Conservation (phyloP, 1,284 basidiomycete genomes). For the Tilletiaria anomala region DNA sequence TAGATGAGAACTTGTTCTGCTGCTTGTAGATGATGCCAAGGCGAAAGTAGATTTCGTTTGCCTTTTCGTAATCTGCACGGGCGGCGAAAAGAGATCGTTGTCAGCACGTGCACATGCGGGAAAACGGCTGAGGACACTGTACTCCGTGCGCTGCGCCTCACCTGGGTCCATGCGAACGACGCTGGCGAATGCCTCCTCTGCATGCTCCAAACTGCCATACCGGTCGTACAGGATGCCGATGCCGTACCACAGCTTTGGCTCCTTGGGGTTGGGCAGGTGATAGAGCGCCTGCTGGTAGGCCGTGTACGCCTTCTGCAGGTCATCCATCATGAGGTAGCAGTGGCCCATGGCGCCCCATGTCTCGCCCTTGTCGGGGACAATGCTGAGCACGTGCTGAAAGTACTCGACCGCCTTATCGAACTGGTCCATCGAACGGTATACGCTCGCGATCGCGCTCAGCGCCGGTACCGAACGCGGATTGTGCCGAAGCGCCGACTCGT, state of each 20-base stretch:
- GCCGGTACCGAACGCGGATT: constrained; percentile 35
- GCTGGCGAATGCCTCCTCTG: constrained; percentile 92
- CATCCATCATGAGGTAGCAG: constrained; percentile 98
- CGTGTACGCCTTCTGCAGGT: constrained; percentile 93
- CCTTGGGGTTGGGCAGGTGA: constrained; percentile 88
- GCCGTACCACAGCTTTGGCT: constrained; percentile 98
- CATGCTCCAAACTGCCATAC: constrained; percentile 93
- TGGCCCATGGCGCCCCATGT: constrained; percentile 51
- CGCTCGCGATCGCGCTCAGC: constrained; percentile 34
- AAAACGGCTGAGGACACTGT: neutral
- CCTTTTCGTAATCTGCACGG: constrained; percentile 79
- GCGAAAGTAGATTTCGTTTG: constrained; percentile 95
- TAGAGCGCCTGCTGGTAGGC: constrained; percentile 98
- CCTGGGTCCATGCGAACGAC: constrained; percentile 85
- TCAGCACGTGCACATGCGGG: neutral
- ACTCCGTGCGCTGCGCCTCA: too few species aligned
- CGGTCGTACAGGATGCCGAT: constrained; percentile 98
- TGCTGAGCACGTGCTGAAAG: constrained; percentile 73
- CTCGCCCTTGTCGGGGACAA: constrained; percentile 42
- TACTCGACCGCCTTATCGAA: constrained; percentile 69
- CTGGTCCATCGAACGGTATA: constrained; percentile 33
- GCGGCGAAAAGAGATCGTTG: constrained; percentile 1
- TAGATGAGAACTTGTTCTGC: constrained; percentile 61
- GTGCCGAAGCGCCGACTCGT: constrained; percentile 33
- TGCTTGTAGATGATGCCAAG: constrained; percentile 99